Percentiles rank a stretch among this genome's conserved stretches.
Evolutionary conservation across 2,329 filamentous ascomycete species (phyloP).

Genomic region (Hymenoscyphus scutula): DNA sequence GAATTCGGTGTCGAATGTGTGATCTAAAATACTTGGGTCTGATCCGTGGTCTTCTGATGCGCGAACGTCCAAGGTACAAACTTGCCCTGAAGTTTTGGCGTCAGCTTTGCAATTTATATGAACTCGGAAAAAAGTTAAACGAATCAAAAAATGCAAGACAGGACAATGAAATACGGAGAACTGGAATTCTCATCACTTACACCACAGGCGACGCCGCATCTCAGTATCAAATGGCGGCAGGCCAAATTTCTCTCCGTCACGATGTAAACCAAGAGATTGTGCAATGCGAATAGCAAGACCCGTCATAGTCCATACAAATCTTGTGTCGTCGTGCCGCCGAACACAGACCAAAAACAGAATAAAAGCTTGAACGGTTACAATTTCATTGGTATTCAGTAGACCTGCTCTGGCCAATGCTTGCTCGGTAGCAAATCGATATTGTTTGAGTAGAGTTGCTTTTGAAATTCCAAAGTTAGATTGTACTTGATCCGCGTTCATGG

Average conservation of each 20-base stretch:
- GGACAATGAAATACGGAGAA: neutral
- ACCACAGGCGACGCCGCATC: conserved; percentile 59
- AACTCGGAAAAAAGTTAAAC: too few species aligned
- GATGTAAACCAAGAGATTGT: conserved; percentile 58
- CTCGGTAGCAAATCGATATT: conserved; percentile 53
- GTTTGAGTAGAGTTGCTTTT: conserved; percentile 43
- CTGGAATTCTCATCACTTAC: neutral
- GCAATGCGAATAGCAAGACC: conserved; percentile 58
- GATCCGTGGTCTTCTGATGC: conserved; percentile 63
- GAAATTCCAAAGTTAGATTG: conserved; percentile 41
- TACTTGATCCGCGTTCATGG: conserved; percentile 36
- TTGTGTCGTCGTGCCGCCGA: conserved; percentile 44
- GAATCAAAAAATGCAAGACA: neutral
- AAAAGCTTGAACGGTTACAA: conserved; percentile 54
- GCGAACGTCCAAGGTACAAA: conserved; percentile 58
- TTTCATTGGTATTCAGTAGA: conserved; percentile 53
- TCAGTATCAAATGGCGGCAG: conserved; percentile 59
- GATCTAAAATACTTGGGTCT: conserved; percentile 56
- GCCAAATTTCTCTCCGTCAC: conserved; percentile 53
- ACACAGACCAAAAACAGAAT: conserved; percentile 54
- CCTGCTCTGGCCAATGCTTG: conserved; percentile 54
- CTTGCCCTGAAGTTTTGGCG: conserved; percentile 39
- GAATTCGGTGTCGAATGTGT: conserved; percentile 57
- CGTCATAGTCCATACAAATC: conserved; percentile 54
- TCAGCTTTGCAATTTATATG: neutral